phyloP scores from a whole-genome alignment of 768 basidiomycete species.

The Phlebiopsis flavidoalba region DNA sequence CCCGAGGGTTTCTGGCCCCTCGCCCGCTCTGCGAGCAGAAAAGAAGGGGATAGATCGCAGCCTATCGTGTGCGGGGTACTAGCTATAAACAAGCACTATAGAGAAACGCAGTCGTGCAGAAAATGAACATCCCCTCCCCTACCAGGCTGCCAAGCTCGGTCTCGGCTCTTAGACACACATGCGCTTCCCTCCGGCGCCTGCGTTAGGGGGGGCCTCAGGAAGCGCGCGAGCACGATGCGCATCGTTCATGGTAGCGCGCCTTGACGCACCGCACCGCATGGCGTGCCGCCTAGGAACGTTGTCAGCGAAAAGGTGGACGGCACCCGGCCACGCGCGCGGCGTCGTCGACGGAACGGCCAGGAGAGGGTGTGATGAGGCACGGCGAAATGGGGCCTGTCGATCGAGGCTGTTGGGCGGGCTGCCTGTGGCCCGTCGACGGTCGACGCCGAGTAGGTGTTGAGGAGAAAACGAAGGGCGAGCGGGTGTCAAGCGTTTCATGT shows the following conservation, averaged over 20 bases:
- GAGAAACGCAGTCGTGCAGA: background rate
- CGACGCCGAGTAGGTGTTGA: background rate
- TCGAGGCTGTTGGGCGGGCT: background rate
- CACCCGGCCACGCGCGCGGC: background rate
- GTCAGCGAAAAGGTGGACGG: background rate
- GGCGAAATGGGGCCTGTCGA: slow-evolving; percentile 3
- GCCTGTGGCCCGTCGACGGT: background rate
- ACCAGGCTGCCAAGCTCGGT: slow-evolving; percentile 3
- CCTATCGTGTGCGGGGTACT: background rate
- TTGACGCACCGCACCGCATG: background rate
- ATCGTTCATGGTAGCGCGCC: background rate
- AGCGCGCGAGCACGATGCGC: background rate
- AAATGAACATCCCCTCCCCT: background rate
- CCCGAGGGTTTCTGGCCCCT: background rate
- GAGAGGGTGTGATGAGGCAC: background rate
- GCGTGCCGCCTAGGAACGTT: background rate
- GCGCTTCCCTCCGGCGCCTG: background rate
- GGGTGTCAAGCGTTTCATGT: background rate
- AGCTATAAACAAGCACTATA: background rate
- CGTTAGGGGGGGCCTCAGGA: background rate
- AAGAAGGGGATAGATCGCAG: background rate
- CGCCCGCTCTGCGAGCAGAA: background rate
- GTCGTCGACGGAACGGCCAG: slow-evolving; percentile 3
- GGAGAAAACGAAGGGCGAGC: background rate
- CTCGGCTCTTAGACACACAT: background rate